Base-by-base conservation (phyloP, 805 yeast species). In the Ogataea pilisensis region DNA sequence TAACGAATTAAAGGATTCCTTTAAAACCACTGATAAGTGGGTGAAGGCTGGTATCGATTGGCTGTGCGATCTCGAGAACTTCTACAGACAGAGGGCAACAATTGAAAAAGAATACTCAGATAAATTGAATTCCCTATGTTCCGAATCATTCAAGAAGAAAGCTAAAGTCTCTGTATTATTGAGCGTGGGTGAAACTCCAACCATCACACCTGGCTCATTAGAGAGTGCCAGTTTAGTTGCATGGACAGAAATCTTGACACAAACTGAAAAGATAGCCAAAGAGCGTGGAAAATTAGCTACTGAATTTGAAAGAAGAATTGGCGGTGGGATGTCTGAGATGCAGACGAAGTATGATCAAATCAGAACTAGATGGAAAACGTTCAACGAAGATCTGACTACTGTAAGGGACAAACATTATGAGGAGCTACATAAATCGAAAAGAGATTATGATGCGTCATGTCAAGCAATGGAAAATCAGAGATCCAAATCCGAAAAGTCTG, bases 191-290 rank as follows among this genome's bases (percentile, higher is more conserved):
- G 95, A 87, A 45, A 76, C 76, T 14, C 99, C 99, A 0, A 75
- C 80, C 31, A 76, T 86, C 32, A 93, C 99, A 0, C 98, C 99
- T 0, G 99, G 99, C 0, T 88, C 97, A 0, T 68, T 91, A 37
- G 98, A 93, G 58, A 75, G 85, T 48, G 95, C 96, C 0, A 72
- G 85, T 13, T 65, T 90, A 46, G 95, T 86, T 11, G 77, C 95
- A 2, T 91, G 99, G 99, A 87, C 77, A 34, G 95, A 88, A 48
- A 76, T 90, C 6, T 72, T 91, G 44, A 73, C 84, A 3, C 93
- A 87, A 56, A 86, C 96, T 1, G 97, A 90, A 61, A 66, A 73
- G 19, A 75, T 85, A 29, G 82, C 95, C 28, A 76, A 72, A 39
- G 95, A 85, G 51, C 80, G 79, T 50, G 58, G 60, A 20, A 64